A percentile compares a stretch with the other conserved stretches of the same genome.
phyloP scores from a whole-genome alignment of 2,329 filamentous ascomycete species.

The Ciborinia camelliae region DNA sequence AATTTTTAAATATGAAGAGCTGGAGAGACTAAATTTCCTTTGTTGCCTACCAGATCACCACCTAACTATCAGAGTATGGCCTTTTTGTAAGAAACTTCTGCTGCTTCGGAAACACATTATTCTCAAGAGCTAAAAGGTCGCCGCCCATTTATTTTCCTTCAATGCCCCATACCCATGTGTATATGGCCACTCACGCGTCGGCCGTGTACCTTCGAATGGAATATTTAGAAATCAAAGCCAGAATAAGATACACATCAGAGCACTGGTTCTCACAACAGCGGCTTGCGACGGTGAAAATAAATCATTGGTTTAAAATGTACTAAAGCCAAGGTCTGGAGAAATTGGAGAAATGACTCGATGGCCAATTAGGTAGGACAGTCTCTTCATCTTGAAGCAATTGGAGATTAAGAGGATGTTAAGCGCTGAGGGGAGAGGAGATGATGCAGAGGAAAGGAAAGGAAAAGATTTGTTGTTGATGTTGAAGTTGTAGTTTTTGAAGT shows the following conservation, averaged over 20 bases:
- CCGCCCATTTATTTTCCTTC: background rate
- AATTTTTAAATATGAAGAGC: conserved; percentile 5
- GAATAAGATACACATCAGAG: conserved; percentile 25
- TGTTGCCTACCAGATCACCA: conserved; percentile 22
- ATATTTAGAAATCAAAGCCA: conserved; percentile 12
- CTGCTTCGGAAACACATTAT: background rate
- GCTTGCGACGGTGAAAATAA: conserved; percentile 20
- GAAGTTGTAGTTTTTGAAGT: background rate
- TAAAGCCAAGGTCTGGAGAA: background rate
- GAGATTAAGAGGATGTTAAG: conserved; percentile 31
- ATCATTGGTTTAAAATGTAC: conserved; percentile 5
- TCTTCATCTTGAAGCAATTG: conserved; percentile 22
- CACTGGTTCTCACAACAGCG: conserved; percentile 25
- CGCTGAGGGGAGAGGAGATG: conserved; percentile 27
- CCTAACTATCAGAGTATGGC: conserved; percentile 25
- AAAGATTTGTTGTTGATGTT: conserved; percentile 7
- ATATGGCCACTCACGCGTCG: conserved; percentile 24
- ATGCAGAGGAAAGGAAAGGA: too few species aligned
- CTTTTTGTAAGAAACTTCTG: conserved; percentile 5
- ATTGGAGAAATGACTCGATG: background rate
- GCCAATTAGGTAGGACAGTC: conserved; percentile 27
- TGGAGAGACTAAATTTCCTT: conserved; percentile 19
- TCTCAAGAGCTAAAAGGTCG: background rate
- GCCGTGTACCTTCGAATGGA: conserved; percentile 36
- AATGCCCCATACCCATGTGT: background rate